phyloP scores from a whole-genome alignment of 306 rosid species.

The Trifolium repens region DNA sequence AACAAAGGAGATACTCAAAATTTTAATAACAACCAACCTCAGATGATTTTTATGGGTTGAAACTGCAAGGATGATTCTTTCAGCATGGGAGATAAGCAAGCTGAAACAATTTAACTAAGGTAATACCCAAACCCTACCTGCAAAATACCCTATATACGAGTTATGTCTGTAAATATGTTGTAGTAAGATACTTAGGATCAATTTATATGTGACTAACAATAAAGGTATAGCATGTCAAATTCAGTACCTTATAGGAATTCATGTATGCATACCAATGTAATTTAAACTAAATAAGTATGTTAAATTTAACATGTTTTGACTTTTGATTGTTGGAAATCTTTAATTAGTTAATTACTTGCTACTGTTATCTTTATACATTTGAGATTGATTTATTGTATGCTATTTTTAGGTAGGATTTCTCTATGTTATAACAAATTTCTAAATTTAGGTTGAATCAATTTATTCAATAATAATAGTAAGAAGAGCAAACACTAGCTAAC shows the following conservation, averaged over 20 bases:
- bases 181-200: not conserved
- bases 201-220: not conserved
- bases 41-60: no score
- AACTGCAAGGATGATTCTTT: no score
- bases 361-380: conserved; percentile 1
- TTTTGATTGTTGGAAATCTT: not conserved
- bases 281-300: not conserved
- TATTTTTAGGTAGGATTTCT: conserved; percentile 23
- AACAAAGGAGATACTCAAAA: no score
- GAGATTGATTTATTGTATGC: conserved; percentile 25
- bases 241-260: not conserved
- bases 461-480: not conserved
- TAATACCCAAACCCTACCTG: no score
- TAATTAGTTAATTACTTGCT: conserved; percentile 27
- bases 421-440: not conserved
- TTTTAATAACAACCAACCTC: no score
- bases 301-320: conserved; percentile 20
- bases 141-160: not conserved
- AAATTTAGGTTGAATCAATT: not conserved
- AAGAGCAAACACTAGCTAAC: not conserved
- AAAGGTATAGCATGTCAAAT: not conserved
- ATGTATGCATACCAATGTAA: not conserved
- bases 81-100: no score
- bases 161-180: not conserved
- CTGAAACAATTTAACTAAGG: no score